Conservation (phyloP, 164 flowering plant species). For the Nymphaea thermarum region DNA sequence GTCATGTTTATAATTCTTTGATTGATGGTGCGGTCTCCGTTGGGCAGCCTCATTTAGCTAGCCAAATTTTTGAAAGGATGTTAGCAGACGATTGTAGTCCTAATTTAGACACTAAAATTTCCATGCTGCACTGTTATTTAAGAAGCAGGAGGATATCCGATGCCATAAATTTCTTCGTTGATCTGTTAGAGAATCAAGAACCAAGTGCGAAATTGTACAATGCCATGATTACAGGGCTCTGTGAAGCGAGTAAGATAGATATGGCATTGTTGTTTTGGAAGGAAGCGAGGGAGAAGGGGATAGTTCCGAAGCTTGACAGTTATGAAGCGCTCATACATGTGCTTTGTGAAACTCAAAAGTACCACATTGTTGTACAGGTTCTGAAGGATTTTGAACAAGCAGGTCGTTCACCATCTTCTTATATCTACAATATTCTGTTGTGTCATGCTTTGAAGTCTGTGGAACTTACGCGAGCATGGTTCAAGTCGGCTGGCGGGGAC, state of each 20-base stretch:
- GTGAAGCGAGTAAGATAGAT: constrained; percentile 31
- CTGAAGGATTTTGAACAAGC: constrained; percentile 32
- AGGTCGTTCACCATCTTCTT: constrained; percentile 47
- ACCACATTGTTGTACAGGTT: constrained; percentile 28
- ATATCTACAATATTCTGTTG: constrained; percentile 55
- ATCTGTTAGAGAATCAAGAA: constrained; percentile 16
- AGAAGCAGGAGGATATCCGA: constrained; percentile 30
- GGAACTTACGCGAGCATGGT: constrained; percentile 41
- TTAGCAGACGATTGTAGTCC: constrained; percentile 31
- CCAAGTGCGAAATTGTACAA: constrained; percentile 26
- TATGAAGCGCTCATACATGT: constrained; percentile 54
- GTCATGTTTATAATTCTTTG: constrained; percentile 31
- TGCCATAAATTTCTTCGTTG: constrained; percentile 40
- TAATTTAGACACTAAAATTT: constrained; percentile 24
- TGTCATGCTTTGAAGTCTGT: constrained; percentile 25
- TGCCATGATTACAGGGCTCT: constrained; percentile 49
- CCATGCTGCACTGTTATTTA: constrained; percentile 46
- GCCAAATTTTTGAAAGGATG: constrained; percentile 51
- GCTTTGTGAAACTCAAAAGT: constrained; percentile 24
- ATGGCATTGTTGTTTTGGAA: constrained; percentile 25
- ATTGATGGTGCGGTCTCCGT: constrained; percentile 72
- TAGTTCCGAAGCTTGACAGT: constrained; percentile 40
- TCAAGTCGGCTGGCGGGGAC: constrained; percentile 11
- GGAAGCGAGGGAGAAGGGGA: constrained; percentile 23
- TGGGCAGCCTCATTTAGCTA: constrained; percentile 42